Evolutionary conservation across 2,329 filamentous ascomycete species (phyloP).

Genomic region (Capronia coronata): DNA sequence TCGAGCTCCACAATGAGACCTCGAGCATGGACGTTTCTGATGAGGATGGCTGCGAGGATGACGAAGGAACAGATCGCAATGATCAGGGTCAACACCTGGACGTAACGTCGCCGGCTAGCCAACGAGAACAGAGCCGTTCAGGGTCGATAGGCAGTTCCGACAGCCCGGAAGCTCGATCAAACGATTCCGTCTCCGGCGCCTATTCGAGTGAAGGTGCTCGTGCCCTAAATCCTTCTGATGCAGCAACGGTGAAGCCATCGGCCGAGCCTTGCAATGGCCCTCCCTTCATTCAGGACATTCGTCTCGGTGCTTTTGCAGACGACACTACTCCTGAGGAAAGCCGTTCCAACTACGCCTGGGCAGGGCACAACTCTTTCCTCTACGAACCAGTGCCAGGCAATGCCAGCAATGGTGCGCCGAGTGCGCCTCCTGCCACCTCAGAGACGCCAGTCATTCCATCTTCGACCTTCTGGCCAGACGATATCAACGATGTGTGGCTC

Average conservation of each 20-base stretch:
- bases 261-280: constrained; percentile 4
- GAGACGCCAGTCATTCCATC: neutral
- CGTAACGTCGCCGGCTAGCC: neutral
- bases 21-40: constrained; percentile 1
- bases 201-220: constrained; percentile 12
- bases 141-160: neutral
- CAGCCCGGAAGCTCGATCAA: neutral
- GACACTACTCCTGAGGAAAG: neutral
- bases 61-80: neutral
- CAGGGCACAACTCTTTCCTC: constrained; percentile 17
- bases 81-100: neutral
- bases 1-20: neutral
- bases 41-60: constrained; percentile 2
- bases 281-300: neutral
- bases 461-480: neutral
- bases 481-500: neutral
- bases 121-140: neutral
- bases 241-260: constrained; percentile 34
- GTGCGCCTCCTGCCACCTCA: neutral
- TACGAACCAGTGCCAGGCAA: constrained; percentile 8
- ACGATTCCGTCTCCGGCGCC: neutral
- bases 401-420: neutral
- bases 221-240: constrained; percentile 36
- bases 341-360: constrained; percentile 10
- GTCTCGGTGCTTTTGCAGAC: neutral